Evolutionary conservation across 1,284 basidiomycete species (phyloP).

Genomic region (Cryptococcus sp.): DNA sequence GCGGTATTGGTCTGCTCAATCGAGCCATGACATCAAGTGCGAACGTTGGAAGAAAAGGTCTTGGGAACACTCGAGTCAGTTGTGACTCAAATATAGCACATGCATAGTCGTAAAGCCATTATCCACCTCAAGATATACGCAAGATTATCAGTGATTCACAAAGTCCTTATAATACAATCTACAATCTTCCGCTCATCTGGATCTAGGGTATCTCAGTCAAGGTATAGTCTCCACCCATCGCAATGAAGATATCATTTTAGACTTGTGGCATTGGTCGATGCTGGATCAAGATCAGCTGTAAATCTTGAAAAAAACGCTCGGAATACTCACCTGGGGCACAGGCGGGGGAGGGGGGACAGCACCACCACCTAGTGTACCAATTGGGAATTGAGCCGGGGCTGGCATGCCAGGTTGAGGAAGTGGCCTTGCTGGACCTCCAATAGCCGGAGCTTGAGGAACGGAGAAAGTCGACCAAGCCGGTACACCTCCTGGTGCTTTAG

Average conservation of each 20-base stretch:
- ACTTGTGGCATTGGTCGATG: constrained; percentile 1
- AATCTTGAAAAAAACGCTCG: neutral
- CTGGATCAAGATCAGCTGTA: neutral
- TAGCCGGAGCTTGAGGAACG: constrained; percentile 6
- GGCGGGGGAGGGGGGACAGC: constrained; percentile 9
- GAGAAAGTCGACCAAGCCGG: constrained; percentile 17
- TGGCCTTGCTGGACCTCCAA: constrained; percentile 11
- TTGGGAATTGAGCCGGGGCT: constrained; percentile 1
- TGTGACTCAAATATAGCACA: too few relatives aligned
- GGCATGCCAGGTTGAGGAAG: constrained; percentile 6
- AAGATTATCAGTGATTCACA: too few relatives aligned
- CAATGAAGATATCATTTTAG: neutral
- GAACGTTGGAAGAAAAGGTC: too few relatives aligned
- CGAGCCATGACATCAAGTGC: neutral
- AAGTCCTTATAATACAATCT: too few relatives aligned
- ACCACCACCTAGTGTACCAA: constrained; percentile 4
- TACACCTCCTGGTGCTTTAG: constrained; percentile 10
- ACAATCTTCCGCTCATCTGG: too few relatives aligned
- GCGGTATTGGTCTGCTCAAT: constrained; percentile 39
- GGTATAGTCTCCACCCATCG: neutral
- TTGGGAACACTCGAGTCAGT: too few relatives aligned
- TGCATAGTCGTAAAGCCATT: too few relatives aligned
- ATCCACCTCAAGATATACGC: too few relatives aligned
- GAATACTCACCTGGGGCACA: constrained; percentile 3
- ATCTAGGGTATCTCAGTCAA: too few relatives aligned